Evolutionary conservation across 352 stramenopile species (phyloP).

Genomic region (Blastocystis sp.): DNA sequence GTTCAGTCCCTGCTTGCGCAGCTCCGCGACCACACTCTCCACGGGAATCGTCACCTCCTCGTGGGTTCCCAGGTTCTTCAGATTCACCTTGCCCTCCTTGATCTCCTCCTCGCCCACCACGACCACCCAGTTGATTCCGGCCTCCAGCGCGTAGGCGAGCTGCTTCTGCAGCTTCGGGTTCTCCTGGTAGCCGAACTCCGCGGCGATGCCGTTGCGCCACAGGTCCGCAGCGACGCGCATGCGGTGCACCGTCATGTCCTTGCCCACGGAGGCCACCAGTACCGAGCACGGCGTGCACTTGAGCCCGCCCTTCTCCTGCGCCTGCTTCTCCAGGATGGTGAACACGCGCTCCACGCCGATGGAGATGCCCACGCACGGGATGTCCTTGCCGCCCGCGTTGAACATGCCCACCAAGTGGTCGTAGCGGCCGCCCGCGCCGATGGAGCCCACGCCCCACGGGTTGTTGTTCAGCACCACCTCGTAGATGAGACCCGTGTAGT

Average conservation of each 20-base stretch:
- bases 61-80: constrained; percentile 90
- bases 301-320: constrained; percentile 73
- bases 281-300: constrained; percentile 74
- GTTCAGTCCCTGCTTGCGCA: constrained; percentile 54
- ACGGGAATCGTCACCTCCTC: constrained; percentile 78
- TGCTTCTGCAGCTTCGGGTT: constrained; percentile 96
- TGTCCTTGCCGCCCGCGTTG: constrained; percentile 81
- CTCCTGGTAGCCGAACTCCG: constrained; percentile 89
- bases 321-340: constrained; percentile 90
- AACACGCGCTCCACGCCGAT: constrained; percentile 98
- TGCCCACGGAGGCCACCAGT: constrained; percentile 87
- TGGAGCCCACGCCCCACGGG: constrained; percentile 87
- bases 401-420: constrained; percentile 91
- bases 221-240: constrained; percentile 77
- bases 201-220: constrained; percentile 85
- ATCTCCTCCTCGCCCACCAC: constrained; percentile 92
- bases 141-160: constrained; percentile 87
- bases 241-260: constrained; percentile 75
- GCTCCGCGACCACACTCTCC: constrained; percentile 57
- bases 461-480: constrained; percentile 89
- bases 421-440: constrained; percentile 93
- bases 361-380: constrained; percentile 93
- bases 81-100: constrained; percentile 86
- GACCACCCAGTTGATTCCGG: constrained; percentile 92
- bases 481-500: constrained; percentile 99